Percentiles rank a stretch among this genome's conserved stretches.
Evolutionary conservation across 2,329 filamentous ascomycete genomes (phyloP).

Genomic region (Phaeomoniella chlamydospora): DNA sequence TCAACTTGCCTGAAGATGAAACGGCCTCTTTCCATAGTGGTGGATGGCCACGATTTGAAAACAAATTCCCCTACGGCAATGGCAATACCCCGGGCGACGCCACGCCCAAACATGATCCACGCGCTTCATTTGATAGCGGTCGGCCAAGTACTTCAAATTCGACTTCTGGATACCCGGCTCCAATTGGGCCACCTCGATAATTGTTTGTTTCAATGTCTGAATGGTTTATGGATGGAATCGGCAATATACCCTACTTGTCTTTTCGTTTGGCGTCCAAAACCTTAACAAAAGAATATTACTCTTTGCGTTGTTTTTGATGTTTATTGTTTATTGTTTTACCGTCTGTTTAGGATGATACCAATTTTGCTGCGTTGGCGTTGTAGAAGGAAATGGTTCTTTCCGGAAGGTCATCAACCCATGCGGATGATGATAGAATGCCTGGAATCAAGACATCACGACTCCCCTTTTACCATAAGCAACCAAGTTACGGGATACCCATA

Average conservation of each 20-base stretch:
- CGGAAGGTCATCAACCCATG: no score
- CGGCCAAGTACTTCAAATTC: slow-evolving; percentile 91
- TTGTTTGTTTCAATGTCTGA: not conserved
- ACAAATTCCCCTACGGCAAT: slow-evolving; percentile 47
- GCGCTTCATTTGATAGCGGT: slow-evolving; percentile 79
- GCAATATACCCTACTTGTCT: slow-evolving; percentile 1
- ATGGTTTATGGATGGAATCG: not conserved
- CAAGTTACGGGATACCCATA: no score
- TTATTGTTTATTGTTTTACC: no score
- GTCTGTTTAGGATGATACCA: not conserved
- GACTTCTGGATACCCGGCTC: slow-evolving; percentile 88
- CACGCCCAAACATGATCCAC: slow-evolving; percentile 69
- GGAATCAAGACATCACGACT: not conserved
- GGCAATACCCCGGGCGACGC: slow-evolving; percentile 51
- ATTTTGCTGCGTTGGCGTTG: not conserved
- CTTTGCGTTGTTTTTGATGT: not conserved
- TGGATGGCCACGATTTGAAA: slow-evolving; percentile 40
- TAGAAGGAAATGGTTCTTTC: not conserved
- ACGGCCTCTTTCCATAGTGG: slow-evolving; percentile 40
- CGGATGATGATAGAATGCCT: no score
- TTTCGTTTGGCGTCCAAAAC: not conserved
- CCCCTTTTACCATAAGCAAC: not conserved
- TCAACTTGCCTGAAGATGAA: slow-evolving; percentile 85
- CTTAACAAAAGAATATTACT: not conserved
- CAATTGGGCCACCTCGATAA: slow-evolving; percentile 81